Evolutionary conservation across 129 eudicot species (phyloP), one percentile per base, ranked within the genome.

Genomic region (Tagetes patula): DNA sequence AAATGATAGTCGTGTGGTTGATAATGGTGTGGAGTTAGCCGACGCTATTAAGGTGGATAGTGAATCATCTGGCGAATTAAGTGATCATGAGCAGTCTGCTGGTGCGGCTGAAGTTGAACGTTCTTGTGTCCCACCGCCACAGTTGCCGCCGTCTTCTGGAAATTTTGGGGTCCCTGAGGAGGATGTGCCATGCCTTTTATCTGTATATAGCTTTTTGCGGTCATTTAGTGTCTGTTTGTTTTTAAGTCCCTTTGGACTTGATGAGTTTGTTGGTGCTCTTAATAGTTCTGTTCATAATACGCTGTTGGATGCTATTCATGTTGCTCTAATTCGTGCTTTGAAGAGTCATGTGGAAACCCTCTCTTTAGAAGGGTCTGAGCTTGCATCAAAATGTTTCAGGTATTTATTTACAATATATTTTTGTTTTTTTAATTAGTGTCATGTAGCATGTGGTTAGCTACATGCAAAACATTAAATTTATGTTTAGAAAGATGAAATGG

Each of bases 251-350:
- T 94, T 94, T 71, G 90, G 88, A 66, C 76, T 94, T 72, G 99
- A 94, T 83, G 99, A 94, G 65, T 89, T 94, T 81, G 99, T 94
- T 72, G 99, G 99, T n/a, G 88, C 96, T 48, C 87, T 94, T 50
- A 94, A 88, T 73, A 84, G 88, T 68, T 52, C 83, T 50, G 87
- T 79, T 11, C 87, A 86, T 38, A 94, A 88, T 70, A 85, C 96
- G 27, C 77, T 94, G 82, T 69, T 94, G 88, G 99, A 94, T 85
- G 87, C 94, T 63, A 77, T 94, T 78, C 99, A 94, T 82, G 93
- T 94, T 86, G 85, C 99, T 83, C 86, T 94, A 31, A 61, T 88
- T 85, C 84, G 90, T 45, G 77, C 85, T 42, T 78, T 94, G 84
- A 85, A 88, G 84, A 84, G 89, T 70, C 88, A 86, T 66, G 75